Conservation (phyloP, 2,329 filamentous ascomycete genomes). For the Amauroascus niger region DNA sequence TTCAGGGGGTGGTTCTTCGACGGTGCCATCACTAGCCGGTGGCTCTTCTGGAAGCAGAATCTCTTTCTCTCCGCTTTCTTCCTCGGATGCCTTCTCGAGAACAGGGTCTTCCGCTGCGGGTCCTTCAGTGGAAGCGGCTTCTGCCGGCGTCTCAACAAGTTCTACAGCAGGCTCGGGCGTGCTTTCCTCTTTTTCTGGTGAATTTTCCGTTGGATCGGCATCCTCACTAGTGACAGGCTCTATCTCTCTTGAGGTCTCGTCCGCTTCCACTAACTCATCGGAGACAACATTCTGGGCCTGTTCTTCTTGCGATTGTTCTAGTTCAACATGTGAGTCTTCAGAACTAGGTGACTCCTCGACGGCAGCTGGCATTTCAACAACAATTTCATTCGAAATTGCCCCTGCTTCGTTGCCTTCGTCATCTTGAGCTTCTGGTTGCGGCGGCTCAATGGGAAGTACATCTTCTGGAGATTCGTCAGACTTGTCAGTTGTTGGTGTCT, state of each 20-base stretch:
- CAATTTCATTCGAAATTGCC: neutral
- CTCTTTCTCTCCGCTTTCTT: constrained; percentile 2
- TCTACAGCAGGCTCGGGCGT: neutral
- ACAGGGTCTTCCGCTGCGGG: constrained; percentile 2
- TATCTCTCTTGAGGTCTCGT: neutral
- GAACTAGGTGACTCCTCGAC: too few relatives aligned
- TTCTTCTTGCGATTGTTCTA: neutral
- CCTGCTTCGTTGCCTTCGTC: constrained; percentile 5
- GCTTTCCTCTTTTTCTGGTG: neutral
- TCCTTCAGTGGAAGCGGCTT: constrained; percentile 9
- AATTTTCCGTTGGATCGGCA: neutral
- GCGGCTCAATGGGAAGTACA: neutral
- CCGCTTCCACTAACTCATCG: neutral
- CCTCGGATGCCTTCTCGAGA: neutral
- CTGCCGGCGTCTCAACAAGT: constrained; percentile 3
- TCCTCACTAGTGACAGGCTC: neutral
- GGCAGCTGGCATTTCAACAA: constrained; percentile 1
- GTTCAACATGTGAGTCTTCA: too few relatives aligned
- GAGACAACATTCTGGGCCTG: neutral
- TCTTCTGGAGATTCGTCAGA: neutral
- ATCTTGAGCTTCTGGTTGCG: neutral
- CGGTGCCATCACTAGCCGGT: neutral
- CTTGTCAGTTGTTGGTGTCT: neutral
- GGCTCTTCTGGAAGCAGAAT: neutral
- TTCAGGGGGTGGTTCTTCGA: neutral